A percentile compares a stretch with the other conserved stretches of the same genome.
Conservation (phyloP, 257 asterid species). For the Buddleja alternifolia region DNA sequence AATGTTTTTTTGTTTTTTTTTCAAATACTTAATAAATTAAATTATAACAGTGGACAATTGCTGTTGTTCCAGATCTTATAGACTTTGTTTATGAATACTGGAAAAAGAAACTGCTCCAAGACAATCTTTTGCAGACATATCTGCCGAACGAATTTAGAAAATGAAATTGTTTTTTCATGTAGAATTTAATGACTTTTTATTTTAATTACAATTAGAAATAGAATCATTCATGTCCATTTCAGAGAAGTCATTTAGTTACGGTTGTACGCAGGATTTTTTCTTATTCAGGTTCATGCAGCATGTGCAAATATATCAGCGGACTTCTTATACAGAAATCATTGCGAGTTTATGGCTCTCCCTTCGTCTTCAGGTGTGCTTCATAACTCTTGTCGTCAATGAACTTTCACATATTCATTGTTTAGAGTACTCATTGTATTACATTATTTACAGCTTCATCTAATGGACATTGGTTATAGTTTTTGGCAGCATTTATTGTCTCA, state of each 20-base stretch:
- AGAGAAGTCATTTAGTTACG: background rate
- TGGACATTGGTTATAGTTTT: constrained; percentile 44
- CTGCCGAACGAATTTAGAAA: no score
- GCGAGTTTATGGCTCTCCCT: constrained; percentile 98
- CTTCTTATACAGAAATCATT: constrained; percentile 84
- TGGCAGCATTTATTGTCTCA: constrained; percentile 89
- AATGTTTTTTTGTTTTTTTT: no score
- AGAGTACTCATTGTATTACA: background rate
- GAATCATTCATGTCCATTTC: background rate
- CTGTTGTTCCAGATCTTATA: no score
- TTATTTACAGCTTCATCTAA: constrained; percentile 2
- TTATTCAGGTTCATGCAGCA: constrained; percentile 66
- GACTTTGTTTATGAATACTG: no score
- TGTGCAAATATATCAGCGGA: constrained; percentile 69
- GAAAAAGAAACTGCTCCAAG: no score
- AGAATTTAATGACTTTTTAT: background rate
- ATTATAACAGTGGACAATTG: no score
- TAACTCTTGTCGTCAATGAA: background rate
- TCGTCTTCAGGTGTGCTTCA: constrained; percentile 82
- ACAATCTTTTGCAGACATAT: no score
- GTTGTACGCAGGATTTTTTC: constrained; percentile 67
- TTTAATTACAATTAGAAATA: background rate
- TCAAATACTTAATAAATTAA: no score
- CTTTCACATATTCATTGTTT: constrained; percentile 7
- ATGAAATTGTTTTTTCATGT: background rate